These are phyloP conservation scores for Marvania coccoides DNA, from an alignment of 139 green algal species.

Conservation along the genomic window DNA sequence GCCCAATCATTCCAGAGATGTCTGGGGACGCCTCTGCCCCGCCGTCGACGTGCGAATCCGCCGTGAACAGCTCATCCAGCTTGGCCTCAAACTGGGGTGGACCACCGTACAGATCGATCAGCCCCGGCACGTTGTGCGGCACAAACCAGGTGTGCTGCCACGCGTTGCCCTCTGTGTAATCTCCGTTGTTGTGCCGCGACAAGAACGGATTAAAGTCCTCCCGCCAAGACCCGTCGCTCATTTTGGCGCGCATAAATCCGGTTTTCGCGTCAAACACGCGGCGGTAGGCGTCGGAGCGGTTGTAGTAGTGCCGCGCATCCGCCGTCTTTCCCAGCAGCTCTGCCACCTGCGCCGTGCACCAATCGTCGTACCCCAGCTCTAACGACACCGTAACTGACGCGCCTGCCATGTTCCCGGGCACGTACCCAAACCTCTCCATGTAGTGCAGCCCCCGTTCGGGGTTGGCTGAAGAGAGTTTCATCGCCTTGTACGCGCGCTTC, in stretches of 20 bases:
- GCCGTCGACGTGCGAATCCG: background rate
- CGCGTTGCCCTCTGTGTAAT: constrained; percentile 6
- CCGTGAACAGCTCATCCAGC: background rate
- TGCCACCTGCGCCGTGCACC: background rate
- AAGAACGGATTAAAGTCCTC: background rate
- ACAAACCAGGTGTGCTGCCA: constrained; percentile 7
- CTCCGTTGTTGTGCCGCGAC: background rate
- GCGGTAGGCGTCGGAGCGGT: background rate
- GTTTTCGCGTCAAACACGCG: constrained; percentile 1
- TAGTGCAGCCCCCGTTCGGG: background rate
- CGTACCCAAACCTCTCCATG: background rate
- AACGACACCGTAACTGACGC: constrained; percentile 1
- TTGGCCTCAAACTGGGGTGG: background rate
- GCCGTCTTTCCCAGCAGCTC: background rate
- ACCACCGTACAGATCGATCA: background rate
- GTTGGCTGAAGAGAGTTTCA: background rate
- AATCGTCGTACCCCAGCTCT: background rate
- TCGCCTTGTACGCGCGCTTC: background rate
- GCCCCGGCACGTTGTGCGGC: background rate
- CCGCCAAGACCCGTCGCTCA: background rate
- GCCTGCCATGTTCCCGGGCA: background rate
- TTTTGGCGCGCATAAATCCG: constrained; percentile 2
- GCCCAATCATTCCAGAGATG: constrained; percentile 3
- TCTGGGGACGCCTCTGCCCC: background rate
- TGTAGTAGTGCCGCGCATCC: background rate